Evolutionary conservation across 768 basidiomycete species (phyloP).

Genomic region (Lepiota subincarnata): DNA sequence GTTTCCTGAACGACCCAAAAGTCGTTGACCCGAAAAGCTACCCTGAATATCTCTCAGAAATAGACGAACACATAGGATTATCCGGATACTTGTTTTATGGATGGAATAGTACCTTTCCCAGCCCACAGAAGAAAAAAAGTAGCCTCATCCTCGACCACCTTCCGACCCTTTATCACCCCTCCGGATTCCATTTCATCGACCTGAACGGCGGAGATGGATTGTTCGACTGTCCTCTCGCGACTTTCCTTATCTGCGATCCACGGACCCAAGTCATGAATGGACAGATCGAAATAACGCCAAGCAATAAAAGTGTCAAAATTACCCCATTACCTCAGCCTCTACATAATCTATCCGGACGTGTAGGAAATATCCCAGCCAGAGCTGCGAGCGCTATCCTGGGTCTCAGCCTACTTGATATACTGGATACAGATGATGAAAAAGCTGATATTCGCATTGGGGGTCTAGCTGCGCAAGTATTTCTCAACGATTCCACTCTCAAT

Average conservation of each 20-base stretch:
- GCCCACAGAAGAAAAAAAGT: neutral
- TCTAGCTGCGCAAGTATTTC: neutral
- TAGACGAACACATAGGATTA: neutral
- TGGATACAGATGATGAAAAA: neutral
- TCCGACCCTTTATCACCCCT: neutral
- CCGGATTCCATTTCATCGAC: neutral
- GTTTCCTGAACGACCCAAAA: neutral
- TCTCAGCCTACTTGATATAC: neutral
- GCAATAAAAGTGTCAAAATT: neutral
- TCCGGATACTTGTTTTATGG: constrained; percentile 1
- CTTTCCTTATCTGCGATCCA: constrained; percentile 1
- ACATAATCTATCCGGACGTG: neutral
- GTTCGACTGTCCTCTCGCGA: neutral
- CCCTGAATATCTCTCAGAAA: neutral
- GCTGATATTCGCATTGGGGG: neutral
- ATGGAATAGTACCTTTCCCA: neutral
- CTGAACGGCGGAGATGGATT: neutral
- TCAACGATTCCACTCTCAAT: neutral
- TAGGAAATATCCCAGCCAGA: neutral
- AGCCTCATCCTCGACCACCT: neutral
- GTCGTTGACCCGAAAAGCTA: no score
- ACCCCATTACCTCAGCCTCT: neutral
- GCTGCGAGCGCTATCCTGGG: neutral
- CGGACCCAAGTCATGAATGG: neutral
- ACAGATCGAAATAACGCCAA: neutral